Evolutionary conservation across 2,329 filamentous ascomycete genomes (phyloP), one percentile per base, ranked within the genome.

Genomic region (Epichloe coenophiala): DNA sequence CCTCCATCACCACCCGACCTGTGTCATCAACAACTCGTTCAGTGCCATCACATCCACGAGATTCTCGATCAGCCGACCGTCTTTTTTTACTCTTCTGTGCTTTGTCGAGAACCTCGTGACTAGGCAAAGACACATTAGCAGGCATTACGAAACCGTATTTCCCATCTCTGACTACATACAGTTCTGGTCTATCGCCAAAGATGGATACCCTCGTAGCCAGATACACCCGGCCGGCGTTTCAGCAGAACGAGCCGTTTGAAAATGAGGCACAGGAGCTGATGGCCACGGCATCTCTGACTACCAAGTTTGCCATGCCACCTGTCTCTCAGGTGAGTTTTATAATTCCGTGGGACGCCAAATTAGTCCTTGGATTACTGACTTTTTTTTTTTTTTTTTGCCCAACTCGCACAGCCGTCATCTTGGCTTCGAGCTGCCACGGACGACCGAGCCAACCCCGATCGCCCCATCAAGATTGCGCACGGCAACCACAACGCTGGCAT

Each of bases 401-500:
- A 47, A 45, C 12, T 17, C 27, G 11, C 8, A 12, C 65, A 95
- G 87, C 86, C 88, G 60, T 86, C 89, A 57, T 82, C 88, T 63
- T 98, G 93, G 86, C 88, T 98, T 63, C 90, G 93, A 66, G 88
- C 93, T 60, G 88, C 88, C 70, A 97, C 93, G 60, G 93, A 98
- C 75, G 93, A 98, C 79, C 84, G 90, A 70, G 84, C 89, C 62
- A 98, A 98, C 76, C 89, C 93, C 53, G 82, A 86, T 71, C 96
- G 90, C 71, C 93, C 93, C 60, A 98, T 98, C 80, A 98, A 98
- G 80, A 90, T 98, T 63, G 93, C 93, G 57, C 93, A 98, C 80
- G 93, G 93, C 66, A 98, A 98, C 93, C 55, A 98, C 93, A 53
- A 98, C 93, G 48, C 83, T 98, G 55, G 91, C 90, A 56, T 98